Evolutionary conservation across 2,329 filamentous ascomycete species (phyloP).

Genomic region (Eutypa lata): DNA sequence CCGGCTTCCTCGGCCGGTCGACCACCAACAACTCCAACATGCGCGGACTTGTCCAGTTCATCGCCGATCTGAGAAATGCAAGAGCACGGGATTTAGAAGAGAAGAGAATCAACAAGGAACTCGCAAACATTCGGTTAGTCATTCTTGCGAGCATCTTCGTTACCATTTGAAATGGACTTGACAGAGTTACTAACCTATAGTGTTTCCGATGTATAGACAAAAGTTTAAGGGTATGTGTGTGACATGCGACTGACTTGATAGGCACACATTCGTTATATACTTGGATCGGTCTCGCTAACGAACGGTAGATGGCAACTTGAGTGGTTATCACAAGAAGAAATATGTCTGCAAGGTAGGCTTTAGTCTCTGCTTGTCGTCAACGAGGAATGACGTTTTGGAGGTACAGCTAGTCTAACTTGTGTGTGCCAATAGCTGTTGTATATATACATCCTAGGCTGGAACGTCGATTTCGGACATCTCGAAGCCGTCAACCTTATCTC

Average conservation of each 20-base stretch:
- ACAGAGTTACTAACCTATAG: constrained; percentile 10
- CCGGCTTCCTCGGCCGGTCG: constrained; percentile 64
- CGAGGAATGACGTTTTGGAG: not conserved
- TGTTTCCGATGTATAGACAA: constrained; percentile 51
- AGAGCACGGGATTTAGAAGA: constrained; percentile 93
- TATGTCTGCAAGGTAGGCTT: constrained; percentile 86
- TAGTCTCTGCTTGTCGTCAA: not conserved
- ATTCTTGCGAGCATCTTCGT: not conserved
- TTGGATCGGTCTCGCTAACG: constrained; percentile 19
- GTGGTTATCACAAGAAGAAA: constrained; percentile 99
- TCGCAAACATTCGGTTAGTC: constrained; percentile 85
- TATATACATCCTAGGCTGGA: constrained; percentile 98
- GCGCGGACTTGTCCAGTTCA: constrained; percentile 93
- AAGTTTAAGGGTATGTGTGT: constrained; percentile 77
- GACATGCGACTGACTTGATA: not conserved
- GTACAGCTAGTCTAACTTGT: constrained; percentile 19
- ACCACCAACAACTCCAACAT: constrained; percentile 65
- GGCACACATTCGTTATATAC: not conserved
- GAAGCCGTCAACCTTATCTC: constrained; percentile 98
- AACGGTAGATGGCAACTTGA: constrained; percentile 73
- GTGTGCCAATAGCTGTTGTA: constrained; percentile 69
- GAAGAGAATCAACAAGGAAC: constrained; percentile 98
- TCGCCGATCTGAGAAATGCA: constrained; percentile 92
- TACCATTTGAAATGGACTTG: constrained; percentile 1
- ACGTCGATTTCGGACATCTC: constrained; percentile 97